These are phyloP conservation scores for Danielia reshetovae DNA, from an alignment of 805 yeast genomes.

Conservation along the genomic window DNA sequence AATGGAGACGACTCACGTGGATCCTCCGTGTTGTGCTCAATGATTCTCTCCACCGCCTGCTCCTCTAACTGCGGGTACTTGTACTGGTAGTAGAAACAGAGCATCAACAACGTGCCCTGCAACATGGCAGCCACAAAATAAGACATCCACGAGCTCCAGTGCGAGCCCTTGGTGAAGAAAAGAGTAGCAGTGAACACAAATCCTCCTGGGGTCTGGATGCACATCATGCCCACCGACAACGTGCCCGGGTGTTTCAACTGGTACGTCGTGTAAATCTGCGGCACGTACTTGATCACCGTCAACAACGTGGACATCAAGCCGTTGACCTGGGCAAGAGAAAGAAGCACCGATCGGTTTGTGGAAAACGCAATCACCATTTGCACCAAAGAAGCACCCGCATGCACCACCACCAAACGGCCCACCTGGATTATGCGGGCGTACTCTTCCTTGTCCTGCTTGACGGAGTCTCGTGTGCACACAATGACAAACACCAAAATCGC, in stretches of 20 bases:
- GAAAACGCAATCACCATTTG: slow-evolving; percentile 33
- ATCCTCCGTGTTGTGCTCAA: slow-evolving; percentile 6
- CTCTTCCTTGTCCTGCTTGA: slow-evolving; percentile 44
- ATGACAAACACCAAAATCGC: slow-evolving; percentile 55
- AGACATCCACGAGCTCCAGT: slow-evolving; percentile 87
- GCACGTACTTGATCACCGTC: slow-evolving; percentile 70
- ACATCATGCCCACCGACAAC: slow-evolving; percentile 74
- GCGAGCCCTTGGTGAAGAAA: slow-evolving; percentile 66
- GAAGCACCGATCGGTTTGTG: slow-evolving; percentile 20
- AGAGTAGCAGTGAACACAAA: slow-evolving; percentile 72
- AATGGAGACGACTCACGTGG: background rate
- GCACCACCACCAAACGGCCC: slow-evolving; percentile 39
- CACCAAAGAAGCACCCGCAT: slow-evolving; percentile 28
- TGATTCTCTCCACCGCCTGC: slow-evolving; percentile 8
- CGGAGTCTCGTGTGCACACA: slow-evolving; percentile 40
- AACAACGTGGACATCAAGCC: slow-evolving; percentile 64
- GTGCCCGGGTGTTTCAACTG: slow-evolving; percentile 73
- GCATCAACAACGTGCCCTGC: slow-evolving; percentile 56
- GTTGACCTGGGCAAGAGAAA: slow-evolving; percentile 49
- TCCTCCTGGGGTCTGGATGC: slow-evolving; percentile 88
- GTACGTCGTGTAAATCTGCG: slow-evolving; percentile 73
- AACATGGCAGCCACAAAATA: slow-evolving; percentile 66
- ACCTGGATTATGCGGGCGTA: slow-evolving; percentile 38
- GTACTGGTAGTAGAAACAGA: slow-evolving; percentile 54
- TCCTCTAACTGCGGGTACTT: slow-evolving; percentile 8